phyloP scores from a whole-genome alignment of 2,329 filamentous ascomycete genomes.

The Penicillium sp. region DNA sequence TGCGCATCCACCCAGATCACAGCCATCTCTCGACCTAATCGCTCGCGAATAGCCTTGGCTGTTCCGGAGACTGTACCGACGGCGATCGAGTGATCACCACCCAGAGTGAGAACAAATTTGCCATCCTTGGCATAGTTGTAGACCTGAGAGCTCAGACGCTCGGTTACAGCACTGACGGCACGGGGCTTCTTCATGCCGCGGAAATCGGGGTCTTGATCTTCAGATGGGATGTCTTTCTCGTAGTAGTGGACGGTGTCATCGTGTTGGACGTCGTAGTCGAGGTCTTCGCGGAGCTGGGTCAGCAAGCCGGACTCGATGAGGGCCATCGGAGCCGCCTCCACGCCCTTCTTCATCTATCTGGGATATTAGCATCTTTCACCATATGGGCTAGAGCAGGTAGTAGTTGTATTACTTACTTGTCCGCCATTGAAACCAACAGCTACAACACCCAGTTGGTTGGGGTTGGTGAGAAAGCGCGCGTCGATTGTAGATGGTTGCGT shows the following conservation, averaged over 20 bases:
- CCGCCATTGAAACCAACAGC: conserved; percentile 96
- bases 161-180: conserved; percentile 82
- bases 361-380: conserved; percentile 1
- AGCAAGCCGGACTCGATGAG: conserved; percentile 89
- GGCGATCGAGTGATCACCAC: conserved; percentile 94
- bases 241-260: conserved; percentile 84
- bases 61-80: conserved; percentile 91
- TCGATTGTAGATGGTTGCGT: conserved; percentile 62
- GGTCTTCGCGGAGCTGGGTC: conserved; percentile 77
- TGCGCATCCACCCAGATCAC: conserved; percentile 99
- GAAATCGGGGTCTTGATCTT: conserved; percentile 79
- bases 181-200: conserved; percentile 94
- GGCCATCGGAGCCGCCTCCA: conserved; percentile 86
- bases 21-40: conserved; percentile 79
- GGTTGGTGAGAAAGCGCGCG: conserved; percentile 77
- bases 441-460: conserved; percentile 83
- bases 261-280: conserved; percentile 86
- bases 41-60: conserved; percentile 82
- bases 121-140: conserved; percentile 84
- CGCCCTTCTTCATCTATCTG: conserved; percentile 79
- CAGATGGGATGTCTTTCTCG: conserved; percentile 68
- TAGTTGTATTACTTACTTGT: conserved; percentile 65
- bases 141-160: conserved; percentile 78
- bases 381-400: not conserved
- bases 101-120: conserved; percentile 87